phyloP scores from a whole-genome alignment of 1,284 basidiomycete species.

The Sutorius eximius region DNA sequence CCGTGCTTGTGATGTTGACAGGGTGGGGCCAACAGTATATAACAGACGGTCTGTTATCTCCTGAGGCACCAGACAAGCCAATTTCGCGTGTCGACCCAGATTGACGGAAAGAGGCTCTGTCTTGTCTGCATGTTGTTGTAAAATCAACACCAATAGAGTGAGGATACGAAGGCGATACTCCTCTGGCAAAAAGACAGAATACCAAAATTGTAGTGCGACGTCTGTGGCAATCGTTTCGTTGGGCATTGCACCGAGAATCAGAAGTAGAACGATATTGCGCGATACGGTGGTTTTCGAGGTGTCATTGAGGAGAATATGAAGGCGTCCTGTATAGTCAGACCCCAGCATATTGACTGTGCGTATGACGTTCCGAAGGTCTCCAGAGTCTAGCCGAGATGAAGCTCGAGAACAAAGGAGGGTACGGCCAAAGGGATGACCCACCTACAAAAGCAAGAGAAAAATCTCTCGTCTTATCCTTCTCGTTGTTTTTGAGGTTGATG shows the following conservation, averaged over 20 bases:
- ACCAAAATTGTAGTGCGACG: slow-evolving; percentile 46
- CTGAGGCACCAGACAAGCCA: slow-evolving; percentile 30
- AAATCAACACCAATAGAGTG: slow-evolving; percentile 9
- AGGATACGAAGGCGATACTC: slow-evolving; percentile 31
- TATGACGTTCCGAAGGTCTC: slow-evolving; percentile 26
- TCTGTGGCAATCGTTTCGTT: slow-evolving; percentile 37
- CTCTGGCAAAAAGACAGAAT: slow-evolving; percentile 40
- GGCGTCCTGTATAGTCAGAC: slow-evolving; percentile 21
- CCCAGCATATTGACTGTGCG: slow-evolving; percentile 27
- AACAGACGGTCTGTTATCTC: slow-evolving; percentile 33
- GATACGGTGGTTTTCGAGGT: slow-evolving; percentile 22
- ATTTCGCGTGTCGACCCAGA: slow-evolving; percentile 23
- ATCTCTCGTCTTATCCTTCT: slow-evolving; percentile 36
- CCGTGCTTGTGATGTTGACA: slow-evolving; percentile 21
- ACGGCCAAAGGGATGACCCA: slow-evolving; percentile 10
- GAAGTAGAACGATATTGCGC: slow-evolving; percentile 40
- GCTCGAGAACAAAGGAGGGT: neutral
- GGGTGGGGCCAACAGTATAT: slow-evolving; percentile 27
- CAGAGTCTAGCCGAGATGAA: slow-evolving; percentile 13
- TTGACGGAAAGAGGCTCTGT: slow-evolving; percentile 14
- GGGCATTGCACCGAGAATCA: slow-evolving; percentile 35
- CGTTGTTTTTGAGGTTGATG: slow-evolving; percentile 42
- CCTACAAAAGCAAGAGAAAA: slow-evolving; percentile 40
- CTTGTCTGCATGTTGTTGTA: slow-evolving; percentile 19
- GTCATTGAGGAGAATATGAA: slow-evolving; percentile 40